A percentile compares a stretch with the other conserved stretches of the same genome.
Conservation (phyloP, 805 yeast genomes). For the Ogataea zsoltii region DNA sequence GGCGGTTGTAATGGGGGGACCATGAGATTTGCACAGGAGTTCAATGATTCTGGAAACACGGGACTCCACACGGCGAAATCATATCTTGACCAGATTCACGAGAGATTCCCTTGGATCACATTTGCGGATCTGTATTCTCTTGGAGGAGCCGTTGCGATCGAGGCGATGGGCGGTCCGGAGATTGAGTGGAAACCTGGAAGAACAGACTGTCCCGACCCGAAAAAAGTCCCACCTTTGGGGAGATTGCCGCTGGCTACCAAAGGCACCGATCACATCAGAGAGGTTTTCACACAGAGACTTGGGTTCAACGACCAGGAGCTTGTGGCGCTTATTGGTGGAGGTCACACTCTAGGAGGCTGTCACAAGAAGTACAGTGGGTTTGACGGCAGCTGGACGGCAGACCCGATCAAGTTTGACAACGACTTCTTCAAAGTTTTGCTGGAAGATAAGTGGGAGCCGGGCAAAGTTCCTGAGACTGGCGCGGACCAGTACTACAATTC, state of each 20-base stretch:
- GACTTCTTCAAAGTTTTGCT: slow-evolving; percentile 46
- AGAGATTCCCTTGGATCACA: slow-evolving; percentile 66
- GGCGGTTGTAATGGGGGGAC: slow-evolving; percentile 79
- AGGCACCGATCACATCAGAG: slow-evolving; percentile 65
- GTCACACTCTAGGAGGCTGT: slow-evolving; percentile 77
- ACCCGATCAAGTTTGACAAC: slow-evolving; percentile 44
- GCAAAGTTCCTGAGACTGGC: slow-evolving; percentile 44
- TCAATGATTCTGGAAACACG: slow-evolving; percentile 59
- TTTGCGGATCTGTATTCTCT: slow-evolving; percentile 80
- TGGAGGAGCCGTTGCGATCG: slow-evolving; percentile 77
- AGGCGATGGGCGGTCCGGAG: slow-evolving; percentile 77
- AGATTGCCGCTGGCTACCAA: slow-evolving; percentile 72
- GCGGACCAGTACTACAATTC: slow-evolving; percentile 39
- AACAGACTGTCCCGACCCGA: slow-evolving; percentile 51
- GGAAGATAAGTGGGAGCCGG: slow-evolving; percentile 45
- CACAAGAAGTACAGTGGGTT: slow-evolving; percentile 56
- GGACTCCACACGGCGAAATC: slow-evolving; percentile 63
- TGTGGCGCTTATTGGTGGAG: slow-evolving; percentile 73
- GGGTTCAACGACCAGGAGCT: slow-evolving; percentile 72
- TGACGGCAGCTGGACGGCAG: slow-evolving; percentile 48
- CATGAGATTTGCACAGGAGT: slow-evolving; percentile 53
- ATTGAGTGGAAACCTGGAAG: slow-evolving; percentile 85
- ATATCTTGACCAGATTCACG: slow-evolving; percentile 55
- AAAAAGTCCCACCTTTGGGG: slow-evolving; percentile 62
- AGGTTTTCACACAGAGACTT: slow-evolving; percentile 57